phyloP scores from a whole-genome alignment of 129 eudicot species.

The Arctium lappa region DNA sequence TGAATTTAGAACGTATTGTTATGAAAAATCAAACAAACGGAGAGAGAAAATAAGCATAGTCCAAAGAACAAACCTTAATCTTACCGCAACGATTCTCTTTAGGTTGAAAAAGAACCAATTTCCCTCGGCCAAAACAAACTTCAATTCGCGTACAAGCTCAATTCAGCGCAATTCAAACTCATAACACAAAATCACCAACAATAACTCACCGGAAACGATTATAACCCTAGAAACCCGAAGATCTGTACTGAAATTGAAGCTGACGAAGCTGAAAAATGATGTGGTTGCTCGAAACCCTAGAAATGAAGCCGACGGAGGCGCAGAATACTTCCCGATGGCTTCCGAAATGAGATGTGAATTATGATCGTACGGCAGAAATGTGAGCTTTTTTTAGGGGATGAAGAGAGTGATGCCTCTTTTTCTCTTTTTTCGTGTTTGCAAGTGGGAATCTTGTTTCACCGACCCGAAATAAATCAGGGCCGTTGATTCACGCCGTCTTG shows the following conservation, averaged over 20 bases:
- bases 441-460: conserved; percentile 18
- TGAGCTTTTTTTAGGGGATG: background rate
- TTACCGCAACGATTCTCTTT: conserved; percentile 17
- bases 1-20: conserved; percentile 9
- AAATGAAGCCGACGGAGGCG: conserved; percentile 19
- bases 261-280: conserved; percentile 1
- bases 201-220: background rate
- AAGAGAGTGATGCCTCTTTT: conserved; percentile 2
- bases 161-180: conserved; percentile 10
- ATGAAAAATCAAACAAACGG: background rate
- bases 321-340: conserved; percentile 7
- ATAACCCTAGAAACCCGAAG: conserved; percentile 8
- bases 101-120: background rate
- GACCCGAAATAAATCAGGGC: background rate
- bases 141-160: conserved; percentile 5
- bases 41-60: background rate
- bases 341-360: conserved; percentile 5
- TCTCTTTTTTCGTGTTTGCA: background rate
- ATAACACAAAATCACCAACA: conserved; percentile 10
- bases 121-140: background rate
- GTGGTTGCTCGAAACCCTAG: conserved; percentile 25
- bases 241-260: conserved; percentile 11
- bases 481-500: conserved; percentile 35
- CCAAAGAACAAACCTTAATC: conserved; percentile 17
- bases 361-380: conserved; percentile 30